Base-by-base conservation (phyloP, 441 rosid species). In the Pelargonium fulgidum region DNA sequence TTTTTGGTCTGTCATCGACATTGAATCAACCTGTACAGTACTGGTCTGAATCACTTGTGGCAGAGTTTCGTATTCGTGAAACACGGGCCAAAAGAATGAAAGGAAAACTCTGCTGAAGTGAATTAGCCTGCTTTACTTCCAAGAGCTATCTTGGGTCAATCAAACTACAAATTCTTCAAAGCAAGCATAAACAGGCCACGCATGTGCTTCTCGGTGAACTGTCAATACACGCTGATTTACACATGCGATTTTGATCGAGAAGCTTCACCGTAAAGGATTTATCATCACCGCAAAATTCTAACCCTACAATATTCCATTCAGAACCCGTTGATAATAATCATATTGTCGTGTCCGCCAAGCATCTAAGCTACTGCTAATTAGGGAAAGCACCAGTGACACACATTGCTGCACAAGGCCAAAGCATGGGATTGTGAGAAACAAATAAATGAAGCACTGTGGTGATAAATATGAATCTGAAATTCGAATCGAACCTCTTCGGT, bases 271-370 rank as follows among this genome's bases (percentile, higher is more conserved):
- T 4, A 52, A 39, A 69, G 78, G 70, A 62, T 42, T 70, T 64
- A 65, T 29, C 76, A 52, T 58, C 67, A 66, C 68, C 42, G 69
- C 61, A 39, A 68, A 50, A 62, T 48, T 65, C 61, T 56, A 65
- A 66, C 42, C 64, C 88, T 89, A 90, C 76, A 92, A 78, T 78
- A 94, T 94, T 75, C 98, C 99, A 78, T 94, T 94, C 78, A 94
- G 78, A 58, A 94, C 98, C 75, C 86, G 83, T 77, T 94, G 99
- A 76, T 94, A 94, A 80, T 94, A 94, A 79, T 94, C 99, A 39
- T 94, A 94, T 58, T 94, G 98, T 66, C 99, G 83, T 7, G 99
- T 92, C 80, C 99, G 80, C 99, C 98, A 94, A 19, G 98, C 98
- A 84, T 92, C 98, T 82, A 92, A 78, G 81, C 97, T 92, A 81